Evolutionary conservation across 2,329 filamentous ascomycete species (phyloP), one percentile per base, ranked within the genome.

Genomic region (Leptodontidium sp.): DNA sequence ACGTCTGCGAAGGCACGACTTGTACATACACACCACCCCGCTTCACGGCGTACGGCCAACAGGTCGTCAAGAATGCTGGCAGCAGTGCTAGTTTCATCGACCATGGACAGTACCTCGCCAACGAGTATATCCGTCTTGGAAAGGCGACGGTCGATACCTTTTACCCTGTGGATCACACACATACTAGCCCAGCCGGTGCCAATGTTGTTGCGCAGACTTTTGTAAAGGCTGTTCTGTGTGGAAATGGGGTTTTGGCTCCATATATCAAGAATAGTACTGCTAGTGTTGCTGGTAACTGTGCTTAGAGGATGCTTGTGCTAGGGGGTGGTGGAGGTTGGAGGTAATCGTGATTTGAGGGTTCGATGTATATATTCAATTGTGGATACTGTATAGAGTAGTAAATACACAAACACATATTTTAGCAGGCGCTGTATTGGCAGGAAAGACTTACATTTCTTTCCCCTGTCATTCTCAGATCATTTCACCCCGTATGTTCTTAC

Each of bases 161-260:
- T 67, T 90, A 83, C 72, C 85, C 87, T 0, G 79, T 80, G 38
- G 87, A 90, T 73, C 87, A 90, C 75, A 90, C 87, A 2, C 88
- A 90, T 77, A 89, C 88, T 2, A 86, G 82, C 73, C 81, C 85
- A 0, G 79, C 76, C 2, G 88, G 87, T 0, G 87, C 88, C 0
- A 80, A 85, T 71, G 77, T 84, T 7, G 85, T 88, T 17, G 83
- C 86, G 0, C 80, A 83, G 72, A 84, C 87, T 6, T 90, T 90
- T 74, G 83, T 88, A 38, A 87, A 88, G 80, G 87, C 78, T 1
- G 67, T 81, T 45, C 35, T 76, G 43, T 78, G 77, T 64, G 66
- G 68, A 1, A 65, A 70, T 14, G 72, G 68, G 62, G 61, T 69
- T 0, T 68, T 77, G 64, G 75, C 71, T 24, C 45, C 72, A 1